These are phyloP conservation scores for Alternaria burnsii DNA, from an alignment of 2,329 filamentous ascomycete species.

Conservation along the genomic window DNA sequence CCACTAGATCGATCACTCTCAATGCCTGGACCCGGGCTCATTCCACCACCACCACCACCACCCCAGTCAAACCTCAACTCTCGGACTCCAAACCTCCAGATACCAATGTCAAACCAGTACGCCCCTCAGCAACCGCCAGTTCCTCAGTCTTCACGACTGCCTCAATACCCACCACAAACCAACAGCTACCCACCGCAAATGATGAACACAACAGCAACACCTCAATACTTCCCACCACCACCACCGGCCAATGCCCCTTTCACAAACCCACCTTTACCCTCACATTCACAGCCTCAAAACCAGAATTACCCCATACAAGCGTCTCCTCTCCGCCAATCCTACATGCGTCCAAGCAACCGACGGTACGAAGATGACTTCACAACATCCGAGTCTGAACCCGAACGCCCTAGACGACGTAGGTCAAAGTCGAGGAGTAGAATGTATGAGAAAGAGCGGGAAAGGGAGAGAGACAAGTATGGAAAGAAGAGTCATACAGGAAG, in stretches of 20 bases:
- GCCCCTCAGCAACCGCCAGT: conserved; percentile 6
- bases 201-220: not conserved
- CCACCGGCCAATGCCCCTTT: not conserved
- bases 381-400: conserved; percentile 38
- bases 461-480: conserved; percentile 8
- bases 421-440: conserved; percentile 23
- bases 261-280: not conserved
- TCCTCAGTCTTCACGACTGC: conserved; percentile 17
- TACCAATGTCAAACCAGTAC: conserved; percentile 20
- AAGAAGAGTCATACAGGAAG: conserved; percentile 37
- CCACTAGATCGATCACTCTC: conserved; percentile 40
- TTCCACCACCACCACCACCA: conserved; percentile 10
- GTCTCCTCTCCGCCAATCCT: conserved; percentile 28
- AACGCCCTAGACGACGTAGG: conserved; percentile 24
- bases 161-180: conserved; percentile 17
- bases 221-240: conserved; percentile 2
- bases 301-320: conserved; percentile 16
- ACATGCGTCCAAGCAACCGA: conserved; percentile 13
- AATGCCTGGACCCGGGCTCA: conserved; percentile 29
- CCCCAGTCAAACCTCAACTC: conserved; percentile 18
- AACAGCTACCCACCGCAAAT: conserved; percentile 10
- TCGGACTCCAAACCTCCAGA: conserved; percentile 25
- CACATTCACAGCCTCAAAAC: conserved; percentile 14
- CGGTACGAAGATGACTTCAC: conserved; percentile 28
- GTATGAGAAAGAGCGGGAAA: conserved; percentile 13